Evolutionary conservation across 768 basidiomycete species (phyloP), one percentile per base, ranked within the genome.

Genomic region (Boletus coccyginus): DNA sequence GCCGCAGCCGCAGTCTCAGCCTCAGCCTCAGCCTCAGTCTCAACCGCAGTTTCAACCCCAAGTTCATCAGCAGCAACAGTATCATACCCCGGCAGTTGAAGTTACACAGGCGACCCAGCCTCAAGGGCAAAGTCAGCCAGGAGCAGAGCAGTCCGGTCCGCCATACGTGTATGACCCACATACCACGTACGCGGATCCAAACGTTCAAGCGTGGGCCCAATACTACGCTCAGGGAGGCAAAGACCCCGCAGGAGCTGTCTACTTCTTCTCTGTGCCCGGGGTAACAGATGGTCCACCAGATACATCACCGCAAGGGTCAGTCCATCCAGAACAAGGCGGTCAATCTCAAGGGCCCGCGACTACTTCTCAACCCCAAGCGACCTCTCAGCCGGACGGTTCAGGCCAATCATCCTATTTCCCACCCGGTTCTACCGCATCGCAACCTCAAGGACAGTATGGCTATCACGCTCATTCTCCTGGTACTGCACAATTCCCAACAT

Each of bases 121-220:
- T 46, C 64, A 60, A 19, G 49, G 2, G 1, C 63, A 66, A 47
- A 49, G 33, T 43, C 62, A 66, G 40, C 43, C 59, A 8, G 60
- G 39, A 19, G 36, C 55, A 16, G 72, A 63, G 21, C 66, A 66
- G 35, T 53, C 66, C 7, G 79, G 77, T 19, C 80, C 81, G 10
- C 81, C 81, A 14, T 83, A 74, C 53, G 69, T 74, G 10, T 92
- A 80, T 64, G 83, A 91, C 60, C 87, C 89, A 5, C 78, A 75
- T 31, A 74, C 76, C 47, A 84, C 83, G 21, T 94, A 94, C 62
- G 72, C 83, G 16, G 91, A 94, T 67, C 81, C 84, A 52, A 91
- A 91, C 59, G 90, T 86, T 21, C 90, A 92, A 66, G 88, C 88
- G 0, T 93, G 91, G 91, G 91, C 89, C 7, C 81, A 85, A 61